Evolutionary conservation across 2,329 filamentous ascomycete genomes (phyloP).

Genomic region (Magnaporthiopsis poae): DNA sequence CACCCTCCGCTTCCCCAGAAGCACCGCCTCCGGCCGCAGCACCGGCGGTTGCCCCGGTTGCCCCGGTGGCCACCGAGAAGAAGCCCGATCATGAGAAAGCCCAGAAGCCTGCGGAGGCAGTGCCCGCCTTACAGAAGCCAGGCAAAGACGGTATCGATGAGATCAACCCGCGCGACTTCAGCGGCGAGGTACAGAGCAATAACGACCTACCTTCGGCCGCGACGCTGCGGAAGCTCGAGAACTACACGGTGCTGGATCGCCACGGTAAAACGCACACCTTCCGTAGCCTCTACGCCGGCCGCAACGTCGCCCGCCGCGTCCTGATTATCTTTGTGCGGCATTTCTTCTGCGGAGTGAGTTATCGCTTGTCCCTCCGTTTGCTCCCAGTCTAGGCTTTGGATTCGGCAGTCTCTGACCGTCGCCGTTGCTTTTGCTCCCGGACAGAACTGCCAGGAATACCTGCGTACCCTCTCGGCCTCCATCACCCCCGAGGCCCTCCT

Average conservation of each 20-base stretch:
- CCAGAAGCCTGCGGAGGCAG: background rate
- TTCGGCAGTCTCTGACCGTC: background rate
- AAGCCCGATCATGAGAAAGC: background rate
- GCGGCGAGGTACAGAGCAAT: conserved; percentile 44
- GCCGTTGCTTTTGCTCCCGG: background rate
- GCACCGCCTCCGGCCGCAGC: background rate
- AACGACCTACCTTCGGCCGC: conserved; percentile 43
- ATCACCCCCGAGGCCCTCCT: conserved; percentile 44
- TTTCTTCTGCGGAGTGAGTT: conserved; percentile 64
- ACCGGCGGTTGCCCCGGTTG: background rate
- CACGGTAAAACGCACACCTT: conserved; percentile 52
- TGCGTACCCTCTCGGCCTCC: conserved; percentile 50
- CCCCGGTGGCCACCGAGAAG: background rate
- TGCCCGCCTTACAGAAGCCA: background rate
- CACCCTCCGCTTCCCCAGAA: background rate
- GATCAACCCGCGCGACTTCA: conserved; percentile 36
- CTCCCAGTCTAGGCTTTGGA: background rate
- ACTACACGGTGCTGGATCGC: conserved; percentile 50
- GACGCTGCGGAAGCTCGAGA: conserved; percentile 40
- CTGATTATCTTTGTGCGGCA: conserved; percentile 67
- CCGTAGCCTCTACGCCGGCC: conserved; percentile 50
- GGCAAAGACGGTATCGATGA: conserved; percentile 12
- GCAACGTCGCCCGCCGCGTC: conserved; percentile 44
- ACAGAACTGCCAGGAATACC: conserved; percentile 70
- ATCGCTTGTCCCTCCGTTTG: background rate